phyloP scores from a whole-genome alignment of 2,329 filamentous ascomycete species.

The Aspergillus versicolor region DNA sequence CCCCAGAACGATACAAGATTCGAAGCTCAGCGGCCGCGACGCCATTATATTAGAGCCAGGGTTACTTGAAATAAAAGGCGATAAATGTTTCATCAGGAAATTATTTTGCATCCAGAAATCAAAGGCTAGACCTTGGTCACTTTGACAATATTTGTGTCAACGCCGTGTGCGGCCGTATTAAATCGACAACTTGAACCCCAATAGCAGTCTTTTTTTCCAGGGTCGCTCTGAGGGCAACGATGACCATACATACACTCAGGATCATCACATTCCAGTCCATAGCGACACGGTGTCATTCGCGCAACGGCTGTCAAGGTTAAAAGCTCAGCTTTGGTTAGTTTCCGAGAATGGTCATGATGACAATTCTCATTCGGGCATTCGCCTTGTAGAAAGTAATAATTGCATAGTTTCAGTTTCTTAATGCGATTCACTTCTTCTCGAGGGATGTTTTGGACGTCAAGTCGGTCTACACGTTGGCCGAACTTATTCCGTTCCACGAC shows the following conservation, averaged over 20 bases:
- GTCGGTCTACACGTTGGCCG: constrained; percentile 60
- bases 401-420: constrained; percentile 64
- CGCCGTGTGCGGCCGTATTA: constrained; percentile 55
- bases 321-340: constrained; percentile 54
- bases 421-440: constrained; percentile 58
- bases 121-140: constrained; percentile 43
- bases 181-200: constrained; percentile 61
- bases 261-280: constrained; percentile 58
- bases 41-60: constrained; percentile 6
- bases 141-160: constrained; percentile 58
- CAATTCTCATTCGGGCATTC: constrained; percentile 59
- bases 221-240: constrained; percentile 56
- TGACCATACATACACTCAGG: constrained; percentile 64
- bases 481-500: constrained; percentile 56
- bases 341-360: constrained; percentile 54
- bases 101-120: neutral
- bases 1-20: neutral
- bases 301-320: constrained; percentile 58
- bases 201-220: constrained; percentile 55
- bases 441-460: constrained; percentile 50
- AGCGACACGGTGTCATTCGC: constrained; percentile 62
- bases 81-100: neutral
- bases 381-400: constrained; percentile 58
- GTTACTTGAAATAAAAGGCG: neutral
- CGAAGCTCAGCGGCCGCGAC: neutral